phyloP scores from a whole-genome alignment of 805 yeast genomes.

The Kodamaea kakaduensis region DNA sequence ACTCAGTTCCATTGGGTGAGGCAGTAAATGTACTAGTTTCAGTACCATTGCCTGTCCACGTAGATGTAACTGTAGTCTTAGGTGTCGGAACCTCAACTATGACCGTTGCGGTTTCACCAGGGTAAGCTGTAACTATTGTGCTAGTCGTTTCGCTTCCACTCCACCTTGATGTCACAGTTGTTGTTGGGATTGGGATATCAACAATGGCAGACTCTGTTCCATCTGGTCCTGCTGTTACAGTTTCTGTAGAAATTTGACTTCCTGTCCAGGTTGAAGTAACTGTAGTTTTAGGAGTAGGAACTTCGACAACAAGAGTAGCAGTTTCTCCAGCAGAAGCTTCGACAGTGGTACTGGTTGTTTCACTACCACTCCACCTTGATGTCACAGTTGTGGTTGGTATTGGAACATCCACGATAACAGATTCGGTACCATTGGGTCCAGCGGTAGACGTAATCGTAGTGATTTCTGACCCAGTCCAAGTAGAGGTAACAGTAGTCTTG shows the following conservation, averaged over 20 bases:
- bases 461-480: constrained; percentile 1
- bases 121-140: constrained; percentile 5
- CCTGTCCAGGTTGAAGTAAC: constrained; percentile 7
- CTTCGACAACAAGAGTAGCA: constrained; percentile 12
- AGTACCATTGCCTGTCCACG: constrained; percentile 6
- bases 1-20: constrained; percentile 9
- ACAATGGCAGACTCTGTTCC: constrained; percentile 11
- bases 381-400: constrained; percentile 5
- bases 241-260: constrained; percentile 11
- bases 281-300: constrained; percentile 11
- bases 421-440: constrained; percentile 9
- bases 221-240: constrained; percentile 11
- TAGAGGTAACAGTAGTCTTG: constrained; percentile 2
- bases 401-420: constrained; percentile 13
- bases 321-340: constrained; percentile 8
- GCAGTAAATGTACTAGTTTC: constrained; percentile 6
- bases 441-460: constrained; percentile 3
- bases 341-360: constrained; percentile 8
- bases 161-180: constrained; percentile 11
- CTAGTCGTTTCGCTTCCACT: constrained; percentile 9
- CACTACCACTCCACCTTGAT: constrained; percentile 8
- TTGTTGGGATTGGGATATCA: constrained; percentile 15
- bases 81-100: constrained; percentile 10
- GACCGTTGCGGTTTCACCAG: constrained; percentile 9
- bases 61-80: constrained; percentile 11